A percentile compares a stretch with the other conserved stretches of the same genome.
These are phyloP conservation scores for Fonsecaea pugnacius DNA, from an alignment of 2,329 filamentous ascomycete species.

Conservation along the genomic window DNA sequence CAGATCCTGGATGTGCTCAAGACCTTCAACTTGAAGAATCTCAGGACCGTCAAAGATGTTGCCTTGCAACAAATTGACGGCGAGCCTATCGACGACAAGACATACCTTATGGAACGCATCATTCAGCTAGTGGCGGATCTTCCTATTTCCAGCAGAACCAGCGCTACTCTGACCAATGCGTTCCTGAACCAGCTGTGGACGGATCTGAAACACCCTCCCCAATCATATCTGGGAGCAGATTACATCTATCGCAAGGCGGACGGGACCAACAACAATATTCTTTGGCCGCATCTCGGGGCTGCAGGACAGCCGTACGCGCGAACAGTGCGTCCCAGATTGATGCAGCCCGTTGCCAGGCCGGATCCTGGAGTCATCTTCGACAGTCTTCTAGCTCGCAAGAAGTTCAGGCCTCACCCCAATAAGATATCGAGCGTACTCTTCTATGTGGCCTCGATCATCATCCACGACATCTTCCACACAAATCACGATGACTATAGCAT, in stretches of 20 bases:
- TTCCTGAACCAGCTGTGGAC: conserved; percentile 60
- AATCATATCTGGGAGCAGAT: conserved; percentile 49
- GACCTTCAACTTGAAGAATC: conserved; percentile 52
- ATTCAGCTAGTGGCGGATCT: conserved; percentile 52
- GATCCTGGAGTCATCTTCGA: conserved; percentile 72
- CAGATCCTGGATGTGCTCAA: conserved; percentile 50
- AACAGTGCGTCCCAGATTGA: conserved; percentile 62
- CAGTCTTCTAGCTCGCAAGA: conserved; percentile 65
- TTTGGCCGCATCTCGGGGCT: conserved; percentile 66
- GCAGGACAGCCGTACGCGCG: conserved; percentile 72
- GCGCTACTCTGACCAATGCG: conserved; percentile 52
- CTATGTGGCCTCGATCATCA: conserved; percentile 73
- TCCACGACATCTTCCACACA: conserved; percentile 69
- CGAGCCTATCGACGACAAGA: conserved; percentile 63
- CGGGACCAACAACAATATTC: conserved; percentile 59
- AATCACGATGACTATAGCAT: conserved; percentile 65
- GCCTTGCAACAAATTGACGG: conserved; percentile 53
- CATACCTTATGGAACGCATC: conserved; percentile 64
- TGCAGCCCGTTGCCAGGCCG: conserved; percentile 64
- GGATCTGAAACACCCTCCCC: conserved; percentile 60
- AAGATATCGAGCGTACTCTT: conserved; percentile 76
- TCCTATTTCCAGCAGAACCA: conserved; percentile 43
- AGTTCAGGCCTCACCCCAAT: conserved; percentile 69
- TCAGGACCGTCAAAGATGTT: conserved; percentile 47
- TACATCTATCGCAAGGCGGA: conserved; percentile 44